These are phyloP conservation scores for Marasmius oreades DNA, from an alignment of 1,284 basidiomycete genomes.

Conservation along the genomic window DNA sequence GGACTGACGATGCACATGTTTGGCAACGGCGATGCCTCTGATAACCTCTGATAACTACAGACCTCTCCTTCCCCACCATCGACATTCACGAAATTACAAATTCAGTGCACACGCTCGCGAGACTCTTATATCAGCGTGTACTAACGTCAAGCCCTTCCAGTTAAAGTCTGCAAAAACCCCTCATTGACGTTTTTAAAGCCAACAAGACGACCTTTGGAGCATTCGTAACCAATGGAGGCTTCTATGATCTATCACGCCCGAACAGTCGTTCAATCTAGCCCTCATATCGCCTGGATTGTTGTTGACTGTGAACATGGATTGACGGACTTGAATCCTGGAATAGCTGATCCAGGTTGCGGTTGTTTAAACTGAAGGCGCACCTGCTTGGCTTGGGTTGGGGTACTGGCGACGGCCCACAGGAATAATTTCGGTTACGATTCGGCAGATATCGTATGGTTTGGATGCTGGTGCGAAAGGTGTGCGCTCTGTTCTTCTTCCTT, in stretches of 20 bases:
- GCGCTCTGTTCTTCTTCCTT: constrained; percentile 29
- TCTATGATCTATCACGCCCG: constrained; percentile 54
- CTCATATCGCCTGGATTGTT: constrained; percentile 56
- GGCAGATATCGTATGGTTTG: constrained; percentile 72
- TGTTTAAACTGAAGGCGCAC: constrained; percentile 40
- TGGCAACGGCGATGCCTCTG: no score
- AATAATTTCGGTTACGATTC: constrained; percentile 49
- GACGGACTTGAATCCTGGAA: constrained; percentile 49
- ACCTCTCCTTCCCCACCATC: no score
- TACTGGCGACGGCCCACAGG: constrained; percentile 56
- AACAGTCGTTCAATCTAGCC: constrained; percentile 49
- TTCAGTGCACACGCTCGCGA: no score
- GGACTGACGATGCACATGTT: no score
- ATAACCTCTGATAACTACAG: no score
- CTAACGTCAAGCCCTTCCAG: no score
- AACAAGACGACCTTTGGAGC: constrained; percentile 61
- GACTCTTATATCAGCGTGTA: no score
- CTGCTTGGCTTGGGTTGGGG: constrained; percentile 58
- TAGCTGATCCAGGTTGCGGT: constrained; percentile 51
- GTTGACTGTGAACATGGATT: constrained; percentile 69
- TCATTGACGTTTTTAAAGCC: constrained; percentile 44
- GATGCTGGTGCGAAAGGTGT: no score
- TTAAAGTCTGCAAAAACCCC: no score
- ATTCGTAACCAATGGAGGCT: constrained; percentile 62
- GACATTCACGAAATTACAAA: no score